phyloP scores from a whole-genome alignment of 2,329 filamentous ascomycete species.

The Apiospora marii region DNA sequence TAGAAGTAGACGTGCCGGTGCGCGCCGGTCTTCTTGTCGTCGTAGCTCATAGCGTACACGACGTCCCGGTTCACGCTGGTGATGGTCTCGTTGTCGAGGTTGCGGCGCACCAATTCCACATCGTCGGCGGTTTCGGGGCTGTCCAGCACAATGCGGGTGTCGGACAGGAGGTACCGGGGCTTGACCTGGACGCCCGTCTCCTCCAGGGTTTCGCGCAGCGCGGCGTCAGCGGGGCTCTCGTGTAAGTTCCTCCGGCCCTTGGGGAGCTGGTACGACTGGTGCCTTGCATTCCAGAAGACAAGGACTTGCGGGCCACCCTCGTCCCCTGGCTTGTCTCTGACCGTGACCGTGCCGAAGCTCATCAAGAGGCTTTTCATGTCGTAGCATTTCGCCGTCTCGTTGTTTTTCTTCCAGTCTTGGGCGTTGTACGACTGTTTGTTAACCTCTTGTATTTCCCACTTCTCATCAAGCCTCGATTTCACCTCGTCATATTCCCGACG shows the following conservation, averaged over 20 bases:
- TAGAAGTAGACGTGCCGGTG: slow-evolving; percentile 12
- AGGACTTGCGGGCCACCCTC: slow-evolving; percentile 11
- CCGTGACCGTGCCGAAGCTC: slow-evolving; percentile 28
- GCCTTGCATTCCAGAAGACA: slow-evolving; percentile 23
- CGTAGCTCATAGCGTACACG: slow-evolving; percentile 7
- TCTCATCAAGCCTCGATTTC: not conserved
- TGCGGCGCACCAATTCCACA: not conserved
- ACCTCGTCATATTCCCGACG: not conserved
- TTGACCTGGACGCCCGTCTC: slow-evolving; percentile 13
- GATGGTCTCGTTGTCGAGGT: not conserved
- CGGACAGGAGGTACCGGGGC: not conserved
- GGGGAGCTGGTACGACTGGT: slow-evolving; percentile 25
- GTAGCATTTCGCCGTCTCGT: not conserved
- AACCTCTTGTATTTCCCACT: not conserved
- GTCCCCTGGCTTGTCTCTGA: slow-evolving; percentile 12
- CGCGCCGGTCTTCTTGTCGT: not conserved
- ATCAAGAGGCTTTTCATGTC: slow-evolving; percentile 26
- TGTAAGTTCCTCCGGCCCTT: slow-evolving; percentile 23
- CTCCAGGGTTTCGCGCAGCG: slow-evolving; percentile 15
- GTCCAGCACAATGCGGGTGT: slow-evolving; percentile 1
- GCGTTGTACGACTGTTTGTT: not conserved
- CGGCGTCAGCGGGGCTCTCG: not conserved
- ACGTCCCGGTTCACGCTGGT: not conserved
- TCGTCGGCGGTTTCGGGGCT: not conserved
- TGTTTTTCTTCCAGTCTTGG: not conserved